Evolutionary conservation across 805 yeast species (phyloP).

Genomic region (Candida boleticola): DNA sequence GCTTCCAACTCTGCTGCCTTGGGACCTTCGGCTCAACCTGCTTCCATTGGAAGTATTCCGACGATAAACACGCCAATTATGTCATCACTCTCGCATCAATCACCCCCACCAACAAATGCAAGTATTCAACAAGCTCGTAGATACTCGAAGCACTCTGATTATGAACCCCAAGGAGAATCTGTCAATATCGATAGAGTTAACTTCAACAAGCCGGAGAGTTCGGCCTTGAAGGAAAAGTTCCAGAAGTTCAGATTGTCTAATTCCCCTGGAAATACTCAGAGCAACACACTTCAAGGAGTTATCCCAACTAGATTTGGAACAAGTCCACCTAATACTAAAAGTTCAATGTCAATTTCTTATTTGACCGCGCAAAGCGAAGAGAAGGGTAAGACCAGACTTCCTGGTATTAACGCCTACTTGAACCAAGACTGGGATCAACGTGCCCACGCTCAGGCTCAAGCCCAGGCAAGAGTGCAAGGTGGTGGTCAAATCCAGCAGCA

Average conservation of each 20-base stretch:
- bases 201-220: conserved; percentile 12
- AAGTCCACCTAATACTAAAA: neutral
- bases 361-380: neutral
- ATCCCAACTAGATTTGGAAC: conserved; percentile 1
- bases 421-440: conserved; percentile 4
- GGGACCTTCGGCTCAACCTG: neutral
- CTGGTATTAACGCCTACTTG: conserved; percentile 2
- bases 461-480: neutral
- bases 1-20: neutral
- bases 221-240: conserved; percentile 12
- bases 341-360: conserved; percentile 1
- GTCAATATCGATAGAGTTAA: conserved; percentile 8
- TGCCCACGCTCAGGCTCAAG: neutral
- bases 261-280: conserved; percentile 3
- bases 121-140: neutral
- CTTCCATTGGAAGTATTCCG: neutral
- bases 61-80: too few species aligned
- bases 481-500: neutral
- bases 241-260: conserved; percentile 15
- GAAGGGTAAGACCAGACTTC: conserved; percentile 3
- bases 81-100: neutral
- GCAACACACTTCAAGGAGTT: neutral
- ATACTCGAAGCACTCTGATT: conserved; percentile 1
- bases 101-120: neutral
- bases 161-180: neutral